These are phyloP conservation scores for Podila clonocystis DNA, from an alignment of 192 early-diverging fungal genomes.

Conservation along the genomic window DNA sequence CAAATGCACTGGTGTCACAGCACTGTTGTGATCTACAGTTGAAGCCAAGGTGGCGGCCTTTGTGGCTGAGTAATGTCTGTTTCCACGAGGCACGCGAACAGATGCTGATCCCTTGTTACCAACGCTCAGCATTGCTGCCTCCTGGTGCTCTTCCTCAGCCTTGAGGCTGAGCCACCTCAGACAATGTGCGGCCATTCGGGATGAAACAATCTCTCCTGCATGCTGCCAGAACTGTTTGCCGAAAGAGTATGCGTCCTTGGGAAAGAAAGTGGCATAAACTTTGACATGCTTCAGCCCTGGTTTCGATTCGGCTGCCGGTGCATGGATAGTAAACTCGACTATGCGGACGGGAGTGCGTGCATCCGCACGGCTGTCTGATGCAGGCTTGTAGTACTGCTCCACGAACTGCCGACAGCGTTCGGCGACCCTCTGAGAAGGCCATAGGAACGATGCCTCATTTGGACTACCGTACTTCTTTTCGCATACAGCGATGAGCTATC, in stretches of 20 bases:
- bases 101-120: constrained; percentile 7
- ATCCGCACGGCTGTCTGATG: constrained; percentile 11
- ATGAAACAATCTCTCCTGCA: constrained; percentile 87
- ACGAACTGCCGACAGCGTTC: constrained; percentile 76
- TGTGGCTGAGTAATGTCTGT: constrained; percentile 30
- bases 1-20: constrained; percentile 8
- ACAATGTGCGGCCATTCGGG: constrained; percentile 87
- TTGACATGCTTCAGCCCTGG: constrained; percentile 43
- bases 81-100: constrained; percentile 35
- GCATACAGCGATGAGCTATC: constrained; percentile 54
- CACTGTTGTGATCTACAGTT: constrained; percentile 3
- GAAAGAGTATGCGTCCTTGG: constrained; percentile 66
- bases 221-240: constrained; percentile 99
- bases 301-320: constrained; percentile 57
- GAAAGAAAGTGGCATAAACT: constrained; percentile 81
- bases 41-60: neutral
- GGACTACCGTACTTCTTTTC: constrained; percentile 72
- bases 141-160: constrained; percentile 55
- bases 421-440: constrained; percentile 75
- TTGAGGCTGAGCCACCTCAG: constrained; percentile 69
- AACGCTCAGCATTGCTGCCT: constrained; percentile 29
- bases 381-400: constrained; percentile 54
- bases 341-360: constrained; percentile 58
- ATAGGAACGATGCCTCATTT: constrained; percentile 76
- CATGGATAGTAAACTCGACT: constrained; percentile 70